Evolutionary conservation across 108 stramenopile species (phyloP).

Genomic region (Nitzschia sp.): DNA sequence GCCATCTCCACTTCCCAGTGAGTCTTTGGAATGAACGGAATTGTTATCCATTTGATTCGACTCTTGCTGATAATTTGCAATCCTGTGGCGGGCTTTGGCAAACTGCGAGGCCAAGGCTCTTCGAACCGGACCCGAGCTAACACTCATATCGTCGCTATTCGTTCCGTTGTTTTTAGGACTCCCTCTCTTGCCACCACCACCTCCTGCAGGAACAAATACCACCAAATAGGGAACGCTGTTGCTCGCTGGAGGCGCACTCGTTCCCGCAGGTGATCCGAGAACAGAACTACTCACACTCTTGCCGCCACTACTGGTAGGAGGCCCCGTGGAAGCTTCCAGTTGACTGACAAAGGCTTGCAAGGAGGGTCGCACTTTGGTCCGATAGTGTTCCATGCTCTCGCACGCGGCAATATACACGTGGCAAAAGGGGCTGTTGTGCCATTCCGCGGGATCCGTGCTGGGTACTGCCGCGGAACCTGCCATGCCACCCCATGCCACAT

Average conservation of each 20-base stretch:
- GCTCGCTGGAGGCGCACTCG: neutral
- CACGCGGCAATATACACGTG: slow-evolving; percentile 80
- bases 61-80: slow-evolving; percentile 11
- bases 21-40: slow-evolving; percentile 27
- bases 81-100: slow-evolving; percentile 23
- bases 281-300: neutral
- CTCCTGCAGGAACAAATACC: slow-evolving; percentile 62
- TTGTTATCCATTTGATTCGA: slow-evolving; percentile 8
- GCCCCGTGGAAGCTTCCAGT: slow-evolving; percentile 56
- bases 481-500: slow-evolving; percentile 36
- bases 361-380: slow-evolving; percentile 70
- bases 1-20: slow-evolving; percentile 25
- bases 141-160: neutral
- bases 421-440: slow-evolving; percentile 80
- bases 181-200: neutral
- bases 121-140: slow-evolving; percentile 3
- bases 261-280: neutral
- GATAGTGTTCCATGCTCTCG: slow-evolving; percentile 68
- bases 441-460: slow-evolving; percentile 51
- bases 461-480: slow-evolving; percentile 32
- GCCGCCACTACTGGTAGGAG: slow-evolving; percentile 4
- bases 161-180: neutral
- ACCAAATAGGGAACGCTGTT: slow-evolving; percentile 41
- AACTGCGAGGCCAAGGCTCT: slow-evolving; percentile 12
- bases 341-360: slow-evolving; percentile 79